Evolutionary conservation across 768 basidiomycete species (phyloP), one percentile per base, ranked within the genome.

Genomic region (Phylloporus sp.): DNA sequence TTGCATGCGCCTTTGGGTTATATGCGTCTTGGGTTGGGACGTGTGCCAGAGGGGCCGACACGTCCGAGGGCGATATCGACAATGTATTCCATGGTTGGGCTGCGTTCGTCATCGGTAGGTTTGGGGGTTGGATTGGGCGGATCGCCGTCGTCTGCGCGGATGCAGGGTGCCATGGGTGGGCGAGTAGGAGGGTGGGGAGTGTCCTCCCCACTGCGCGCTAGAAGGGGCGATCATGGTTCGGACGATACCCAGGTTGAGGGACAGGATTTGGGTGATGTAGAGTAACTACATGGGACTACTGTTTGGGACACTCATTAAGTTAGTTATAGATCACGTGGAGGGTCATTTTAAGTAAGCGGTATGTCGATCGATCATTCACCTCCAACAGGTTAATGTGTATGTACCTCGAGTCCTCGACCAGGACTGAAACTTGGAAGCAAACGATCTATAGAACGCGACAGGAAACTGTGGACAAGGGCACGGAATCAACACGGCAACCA

Each of bases 11-110:
- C 44, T 5, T 44, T 51, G 23, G 47, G 35, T 2, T 61, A 59
- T 39, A 26, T 53, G 24, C 50, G 60, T 6, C 52, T 63, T 6
- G 56, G 59, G 15, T n/a, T 55, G 20, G 63, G 62, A 10, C 59
- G 55, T 9, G 34, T 49, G 23, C 36, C 45, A 20, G 55, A 45
- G 31, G 45, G 42, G 20, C 38, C 31, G 29, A 63, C 70, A 32
- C 71, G 74, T 35, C 66, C 75, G 29, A 73, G 82, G 56, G 80
- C 80, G 26, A 66, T 80, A 18, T 84, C 84, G 22, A 73, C 79
- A 50, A 80, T 85, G 80, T 84, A 84, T 61, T 78, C 79, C 72
- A 65, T 86, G 2, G 84, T 83, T 15, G 83, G 85, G 23, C 66
- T 76, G 47, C 70, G 75, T 44, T 72, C 69, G 40, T 60, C 70